Evolutionary conservation across 495 filamentous ascomycete genomes (phyloP).

Genomic region (Aspergillus wentii): DNA sequence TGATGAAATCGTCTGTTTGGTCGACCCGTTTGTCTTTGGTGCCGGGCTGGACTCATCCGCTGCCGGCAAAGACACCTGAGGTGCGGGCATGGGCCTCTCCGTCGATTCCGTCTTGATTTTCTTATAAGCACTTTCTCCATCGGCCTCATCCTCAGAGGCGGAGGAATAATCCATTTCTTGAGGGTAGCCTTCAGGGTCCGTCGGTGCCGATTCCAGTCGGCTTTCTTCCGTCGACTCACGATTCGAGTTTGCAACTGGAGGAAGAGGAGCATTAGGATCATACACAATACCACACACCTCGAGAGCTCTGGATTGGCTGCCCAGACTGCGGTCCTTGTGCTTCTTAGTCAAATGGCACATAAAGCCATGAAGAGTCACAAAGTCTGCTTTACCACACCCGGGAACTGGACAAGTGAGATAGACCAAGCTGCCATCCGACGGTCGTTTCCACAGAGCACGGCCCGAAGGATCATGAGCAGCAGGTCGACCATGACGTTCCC

Average conservation of each 20-base stretch:
- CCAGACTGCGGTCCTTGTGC: constrained; percentile 44
- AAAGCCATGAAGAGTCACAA: constrained; percentile 43
- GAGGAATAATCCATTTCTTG: constrained; percentile 35
- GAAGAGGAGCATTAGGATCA: constrained; percentile 38
- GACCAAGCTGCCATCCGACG: constrained; percentile 41
- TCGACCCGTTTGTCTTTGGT: constrained; percentile 23
- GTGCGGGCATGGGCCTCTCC: constrained; percentile 18
- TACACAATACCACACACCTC: constrained; percentile 43
- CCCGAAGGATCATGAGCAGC: constrained; percentile 42
- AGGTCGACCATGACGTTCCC: constrained; percentile 42
- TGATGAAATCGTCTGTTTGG: constrained; percentile 42
- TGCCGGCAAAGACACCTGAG: constrained; percentile 10
- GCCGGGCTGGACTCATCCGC: constrained; percentile 11
- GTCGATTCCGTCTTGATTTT: constrained; percentile 26
- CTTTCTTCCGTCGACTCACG: constrained; percentile 38
- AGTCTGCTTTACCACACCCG: constrained; percentile 42
- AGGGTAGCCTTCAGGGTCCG: constrained; percentile 26
- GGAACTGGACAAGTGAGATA: constrained; percentile 42
- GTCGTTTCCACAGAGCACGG: constrained; percentile 41
- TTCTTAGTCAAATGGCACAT: constrained; percentile 50
- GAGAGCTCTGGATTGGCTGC: constrained; percentile 41
- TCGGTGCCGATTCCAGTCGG: constrained; percentile 22
- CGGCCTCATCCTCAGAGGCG: constrained; percentile 28
- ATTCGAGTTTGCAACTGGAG: constrained; percentile 28
- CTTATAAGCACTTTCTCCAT: constrained; percentile 12